Evolutionary conservation across 2,329 filamentous ascomycete genomes (phyloP), one percentile per base, ranked within the genome.

Genomic region (Setomelanomma holmii): DNA sequence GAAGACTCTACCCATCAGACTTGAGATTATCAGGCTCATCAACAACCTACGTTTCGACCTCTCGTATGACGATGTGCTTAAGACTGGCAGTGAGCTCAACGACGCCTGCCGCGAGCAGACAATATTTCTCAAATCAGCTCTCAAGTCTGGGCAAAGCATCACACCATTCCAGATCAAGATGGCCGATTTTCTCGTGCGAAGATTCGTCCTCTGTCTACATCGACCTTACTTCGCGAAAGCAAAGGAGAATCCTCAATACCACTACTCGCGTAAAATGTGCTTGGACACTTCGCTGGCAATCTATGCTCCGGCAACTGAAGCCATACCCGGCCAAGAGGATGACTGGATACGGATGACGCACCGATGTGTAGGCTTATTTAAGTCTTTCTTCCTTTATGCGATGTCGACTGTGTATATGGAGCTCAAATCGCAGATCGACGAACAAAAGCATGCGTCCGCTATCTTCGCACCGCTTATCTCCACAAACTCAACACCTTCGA

Each of bases 121-220:
- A 22, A 20, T 52, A 4, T 55, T 60, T 8, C 51, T 66, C 24
- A 61, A 64, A 40, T 39, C 52, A 1, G 58, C 54, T 11, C 38
- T 67, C 21, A 36, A 35, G 5, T 38, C 55, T 14, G 35, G 52
- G 11, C 30, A 45, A 8, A 45, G 42, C 3, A 53, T 56, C 17
- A 60, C 57, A 10, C 54, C 56, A 12, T 82, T 82, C 46, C 77
- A 79, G n/a, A 68, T 76, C 1, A 83, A 83, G 51, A 63, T 85
- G 4, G 68, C 84, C 21, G 79, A 84, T 42, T 79, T 81, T 35
- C 71, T 82, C 0, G 73, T 82, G 4, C 80, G 81, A 4, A 81
- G 84, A 12, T 86, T 84, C 60, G 60, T 86, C 2, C 76, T 86
- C 12, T 76, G 79, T 1, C 71, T 87, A 0, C 84, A 87, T 55